Evolutionary conservation across 371 early-diverging fungal genomes (phyloP).

Genomic region (Antonospora locustae): DNA sequence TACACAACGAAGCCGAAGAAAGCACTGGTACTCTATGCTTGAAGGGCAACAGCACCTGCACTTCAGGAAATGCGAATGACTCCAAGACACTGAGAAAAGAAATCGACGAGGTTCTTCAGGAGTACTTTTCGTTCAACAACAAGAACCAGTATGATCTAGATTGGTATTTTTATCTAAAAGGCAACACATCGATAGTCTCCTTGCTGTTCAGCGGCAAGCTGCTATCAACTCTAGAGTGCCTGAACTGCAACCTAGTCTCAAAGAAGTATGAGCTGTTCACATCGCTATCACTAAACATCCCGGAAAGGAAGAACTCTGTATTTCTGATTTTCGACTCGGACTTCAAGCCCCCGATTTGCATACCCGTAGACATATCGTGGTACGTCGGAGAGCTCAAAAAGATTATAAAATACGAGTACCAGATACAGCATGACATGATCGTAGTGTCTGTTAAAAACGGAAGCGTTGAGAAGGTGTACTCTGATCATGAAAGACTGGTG

Average conservation of each 20-base stretch:
- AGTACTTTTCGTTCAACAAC: not conserved
- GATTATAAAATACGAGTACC: slow-evolving; percentile 5
- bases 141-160: too few species aligned
- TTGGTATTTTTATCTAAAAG: slow-evolving; percentile 64
- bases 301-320: slow-evolving; percentile 48
- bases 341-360: slow-evolving; percentile 13
- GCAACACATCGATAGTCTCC: slow-evolving; percentile 73
- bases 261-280: slow-evolving; percentile 75
- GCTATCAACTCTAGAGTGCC: slow-evolving; percentile 63
- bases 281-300: slow-evolving; percentile 76
- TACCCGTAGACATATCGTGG: not conserved
- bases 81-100: slow-evolving; percentile 4
- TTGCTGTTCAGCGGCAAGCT: slow-evolving; percentile 69
- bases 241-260: slow-evolving; percentile 64
- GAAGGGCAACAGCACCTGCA: not conserved
- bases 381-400: slow-evolving; percentile 16
- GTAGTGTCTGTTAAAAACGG: slow-evolving; percentile 1
- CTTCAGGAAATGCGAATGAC: too few species aligned
- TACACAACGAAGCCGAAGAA: too few species aligned
- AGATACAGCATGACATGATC: not conserved
- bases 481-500: not conserved
- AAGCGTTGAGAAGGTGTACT: not conserved
- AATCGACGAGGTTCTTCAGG: not conserved
- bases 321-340: slow-evolving; percentile 20
- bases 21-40: not conserved